Evolutionary conservation across 2,329 filamentous ascomycete species (phyloP).

Genomic region (Cordyceps militaris): DNA sequence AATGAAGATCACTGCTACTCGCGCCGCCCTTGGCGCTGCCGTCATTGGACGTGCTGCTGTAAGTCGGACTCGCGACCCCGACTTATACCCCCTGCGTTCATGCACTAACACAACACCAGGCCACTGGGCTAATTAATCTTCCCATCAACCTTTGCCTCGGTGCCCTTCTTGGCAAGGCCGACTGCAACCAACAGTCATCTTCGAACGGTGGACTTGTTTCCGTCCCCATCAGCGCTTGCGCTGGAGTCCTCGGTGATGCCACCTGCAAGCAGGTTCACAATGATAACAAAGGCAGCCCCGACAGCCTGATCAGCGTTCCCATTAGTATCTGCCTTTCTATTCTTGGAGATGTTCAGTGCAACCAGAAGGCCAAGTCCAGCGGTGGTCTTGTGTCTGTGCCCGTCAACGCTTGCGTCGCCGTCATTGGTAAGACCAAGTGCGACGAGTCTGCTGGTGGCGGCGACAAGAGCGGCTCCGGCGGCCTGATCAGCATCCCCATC

Average conservation of each 20-base stretch:
- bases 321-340: constrained; percentile 2
- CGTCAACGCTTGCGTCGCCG: background rate
- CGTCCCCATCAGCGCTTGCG: no score
- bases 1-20: constrained; percentile 8
- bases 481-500: background rate
- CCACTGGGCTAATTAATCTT: background rate
- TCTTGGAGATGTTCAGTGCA: background rate
- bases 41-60: constrained; percentile 5
- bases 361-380: background rate
- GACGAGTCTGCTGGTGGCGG: background rate
- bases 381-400: background rate
- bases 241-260: no score
- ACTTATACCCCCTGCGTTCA: background rate
- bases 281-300: background rate
- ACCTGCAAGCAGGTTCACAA: no score
- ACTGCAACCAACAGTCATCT: background rate
- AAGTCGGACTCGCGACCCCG: background rate
- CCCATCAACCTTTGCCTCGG: background rate
- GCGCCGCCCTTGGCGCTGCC: background rate
- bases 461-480: background rate
- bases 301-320: background rate
- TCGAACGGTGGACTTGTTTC: no score
- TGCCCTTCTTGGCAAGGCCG: background rate
- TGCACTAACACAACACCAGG: background rate
- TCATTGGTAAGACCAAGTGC: constrained; percentile 5